These are phyloP conservation scores for Sugiyamaella castrensis DNA, from an alignment of 1,139 yeast genomes.

Conservation along the genomic window DNA sequence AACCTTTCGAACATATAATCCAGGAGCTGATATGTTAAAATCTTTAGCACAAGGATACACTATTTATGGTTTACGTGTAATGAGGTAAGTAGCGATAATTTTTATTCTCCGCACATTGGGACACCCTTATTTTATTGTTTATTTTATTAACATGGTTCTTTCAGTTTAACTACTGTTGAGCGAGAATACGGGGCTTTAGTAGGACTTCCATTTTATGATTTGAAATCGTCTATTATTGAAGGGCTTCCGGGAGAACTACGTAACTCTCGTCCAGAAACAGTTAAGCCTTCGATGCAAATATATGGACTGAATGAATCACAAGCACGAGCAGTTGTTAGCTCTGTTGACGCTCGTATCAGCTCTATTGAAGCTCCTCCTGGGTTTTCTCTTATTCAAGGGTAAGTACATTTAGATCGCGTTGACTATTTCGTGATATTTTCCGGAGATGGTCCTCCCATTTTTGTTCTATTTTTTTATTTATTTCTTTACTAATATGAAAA, in stretches of 20 bases:
- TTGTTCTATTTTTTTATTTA: background rate
- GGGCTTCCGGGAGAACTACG: conserved; percentile 59
- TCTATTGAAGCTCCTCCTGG: conserved; percentile 61
- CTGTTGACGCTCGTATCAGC: conserved; percentile 55
- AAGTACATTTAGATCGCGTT: conserved; percentile 17
- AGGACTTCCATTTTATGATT: conserved; percentile 78
- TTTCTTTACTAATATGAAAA: conserved; percentile 14
- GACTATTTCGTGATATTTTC: too few species aligned
- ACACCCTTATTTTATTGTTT: background rate
- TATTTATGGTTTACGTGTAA: conserved; percentile 65
- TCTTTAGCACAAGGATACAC: conserved; percentile 62
- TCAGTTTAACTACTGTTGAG: conserved; percentile 76
- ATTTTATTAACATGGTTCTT: conserved; percentile 5
- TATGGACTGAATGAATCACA: conserved; percentile 81
- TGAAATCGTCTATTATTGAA: conserved; percentile 57
- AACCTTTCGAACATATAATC: conserved; percentile 61
- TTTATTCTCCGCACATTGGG: too few species aligned
- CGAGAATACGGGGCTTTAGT: conserved; percentile 84
- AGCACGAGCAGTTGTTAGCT: conserved; percentile 80
- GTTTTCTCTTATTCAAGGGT: conserved; percentile 87
- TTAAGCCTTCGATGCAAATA: conserved; percentile 41
- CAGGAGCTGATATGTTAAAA: conserved; percentile 46
- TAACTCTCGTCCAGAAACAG: conserved; percentile 38
- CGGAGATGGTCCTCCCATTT: too few species aligned
- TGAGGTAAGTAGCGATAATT: conserved; percentile 44